Base-by-base conservation (phyloP, 345 rosid genomes). In the Cochlearia excelsa region DNA sequence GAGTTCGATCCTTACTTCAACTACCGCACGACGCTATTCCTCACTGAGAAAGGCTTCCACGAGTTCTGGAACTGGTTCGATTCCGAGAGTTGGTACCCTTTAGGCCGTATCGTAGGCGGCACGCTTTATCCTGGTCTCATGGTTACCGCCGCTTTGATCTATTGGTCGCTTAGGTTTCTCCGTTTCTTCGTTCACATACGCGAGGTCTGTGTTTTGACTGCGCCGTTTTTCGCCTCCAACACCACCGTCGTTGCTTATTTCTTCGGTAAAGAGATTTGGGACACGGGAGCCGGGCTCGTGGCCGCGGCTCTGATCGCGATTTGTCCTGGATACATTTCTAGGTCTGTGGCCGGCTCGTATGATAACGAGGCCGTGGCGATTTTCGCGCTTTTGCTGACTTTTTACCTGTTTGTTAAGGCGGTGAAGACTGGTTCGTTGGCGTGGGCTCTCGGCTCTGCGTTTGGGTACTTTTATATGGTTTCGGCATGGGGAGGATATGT, bases 11-110 rank as follows among this genome's bases (percentile, higher is more conserved):
- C 99, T 1, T 93, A 93, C 67, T 93, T 93, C 78, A 93, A 93
- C 68, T 89, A 93, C 67, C 81, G 99, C 3, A 87, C 95, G 9
- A 90, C 97, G 0, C 87, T 87, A 3, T 90, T 59, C 79, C 64
- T 90, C 23, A 90, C 97, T 1, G 57, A 83, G 64, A 85, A 93
- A 37, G 99, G 99, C 1, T 93, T 93, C 54, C 85, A 86, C 69
- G 99, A 93, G 57, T 93, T 93, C 65, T 93, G 99, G 99, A 93
- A 93, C 78, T 93, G 99, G 99, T 93, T 93, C 64, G 99, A 93
- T 37, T 84, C 82, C 3, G 99, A 93, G 81, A 80, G 87, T 52
- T 93, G 99, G 99, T 93, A 93, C 67, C 99, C 99, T n/a, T 79
- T 93, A 1, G 99, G 99, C 1, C 84, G 99, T 4, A 93, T 93